phyloP scores from a whole-genome alignment of 148 eudicot species.

The Nyssa sinensis region DNA sequence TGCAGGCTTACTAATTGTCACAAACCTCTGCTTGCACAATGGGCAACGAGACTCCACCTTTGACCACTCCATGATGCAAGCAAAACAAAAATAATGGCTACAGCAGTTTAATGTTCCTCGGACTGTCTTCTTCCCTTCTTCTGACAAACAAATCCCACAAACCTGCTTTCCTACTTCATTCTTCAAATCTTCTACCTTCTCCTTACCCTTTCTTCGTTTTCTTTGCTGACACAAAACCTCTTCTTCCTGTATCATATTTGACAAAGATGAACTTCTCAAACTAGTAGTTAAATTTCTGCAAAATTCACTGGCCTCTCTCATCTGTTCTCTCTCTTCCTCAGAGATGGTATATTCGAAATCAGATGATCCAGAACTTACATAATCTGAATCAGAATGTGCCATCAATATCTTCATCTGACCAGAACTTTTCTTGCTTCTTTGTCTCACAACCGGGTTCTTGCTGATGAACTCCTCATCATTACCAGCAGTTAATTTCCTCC shows the following conservation, averaged over 20 bases:
- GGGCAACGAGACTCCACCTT: slow-evolving; percentile 99
- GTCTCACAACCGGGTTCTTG: slow-evolving; percentile 26
- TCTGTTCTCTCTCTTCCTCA: slow-evolving; percentile 94
- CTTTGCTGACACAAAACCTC: slow-evolving; percentile 31
- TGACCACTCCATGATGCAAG: slow-evolving; percentile 97
- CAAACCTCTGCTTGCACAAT: slow-evolving; percentile 87
- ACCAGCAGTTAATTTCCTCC: slow-evolving; percentile 29
- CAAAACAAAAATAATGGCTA: slow-evolving; percentile 87
- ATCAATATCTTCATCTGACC: slow-evolving; percentile 33
- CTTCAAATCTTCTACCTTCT: slow-evolving; percentile 57
- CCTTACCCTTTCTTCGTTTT: slow-evolving; percentile 78
- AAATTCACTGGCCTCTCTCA: slow-evolving; percentile 62
- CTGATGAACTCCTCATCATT: slow-evolving; percentile 30
- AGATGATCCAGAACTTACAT: slow-evolving; percentile 54
- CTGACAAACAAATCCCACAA: slow-evolving; percentile 93
- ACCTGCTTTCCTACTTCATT: slow-evolving; percentile 64
- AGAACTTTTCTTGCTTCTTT: slow-evolving; percentile 33
- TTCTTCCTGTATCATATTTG: slow-evolving; percentile 41
- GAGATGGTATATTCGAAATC: slow-evolving; percentile 83
- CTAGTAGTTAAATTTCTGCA: slow-evolving; percentile 41
- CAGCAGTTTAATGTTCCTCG: slow-evolving; percentile 87
- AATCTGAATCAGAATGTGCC: slow-evolving; percentile 65
- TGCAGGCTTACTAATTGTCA: slow-evolving; percentile 63
- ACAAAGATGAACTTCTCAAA: slow-evolving; percentile 48
- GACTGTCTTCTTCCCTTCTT: slow-evolving; percentile 73